Evolutionary conservation across 768 basidiomycete genomes (phyloP).

Genomic region (Fomitopsis pulvina): DNA sequence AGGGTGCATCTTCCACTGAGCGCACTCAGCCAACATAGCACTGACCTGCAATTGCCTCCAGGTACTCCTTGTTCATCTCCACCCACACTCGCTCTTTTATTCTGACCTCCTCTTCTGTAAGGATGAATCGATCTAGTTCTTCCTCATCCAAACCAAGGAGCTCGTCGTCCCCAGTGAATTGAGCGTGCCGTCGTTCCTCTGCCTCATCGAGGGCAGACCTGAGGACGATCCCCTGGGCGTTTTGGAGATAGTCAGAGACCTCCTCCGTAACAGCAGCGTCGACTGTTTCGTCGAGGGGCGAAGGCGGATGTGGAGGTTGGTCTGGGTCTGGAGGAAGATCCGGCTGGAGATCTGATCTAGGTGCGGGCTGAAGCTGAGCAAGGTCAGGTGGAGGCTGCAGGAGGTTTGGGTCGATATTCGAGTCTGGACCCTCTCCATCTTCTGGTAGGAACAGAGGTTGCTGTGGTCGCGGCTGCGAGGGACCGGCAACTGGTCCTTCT

Average conservation of each 20-base stretch:
- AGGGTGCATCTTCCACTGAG: background rate
- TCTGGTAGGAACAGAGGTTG: conserved; percentile 29
- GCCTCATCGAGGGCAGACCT: conserved; percentile 60
- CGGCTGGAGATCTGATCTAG: background rate
- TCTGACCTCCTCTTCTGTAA: conserved; percentile 74
- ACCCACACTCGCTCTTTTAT: conserved; percentile 93
- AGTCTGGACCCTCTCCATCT: conserved; percentile 33
- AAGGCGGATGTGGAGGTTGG: conserved; percentile 7
- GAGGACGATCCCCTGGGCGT: conserved; percentile 53
- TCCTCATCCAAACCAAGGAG: conserved; percentile 82
- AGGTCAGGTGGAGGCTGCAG: conserved; percentile 21
- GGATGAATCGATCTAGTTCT: conserved; percentile 75
- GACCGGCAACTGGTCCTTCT: background rate
- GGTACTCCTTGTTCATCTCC: conserved; percentile 85
- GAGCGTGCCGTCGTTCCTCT: conserved; percentile 53
- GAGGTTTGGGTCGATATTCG: conserved; percentile 54
- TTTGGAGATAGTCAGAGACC: conserved; percentile 59
- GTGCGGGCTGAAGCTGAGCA: conserved; percentile 1
- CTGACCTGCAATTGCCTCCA: conserved; percentile 81
- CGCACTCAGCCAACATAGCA: conserved; percentile 9
- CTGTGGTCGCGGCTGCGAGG: background rate
- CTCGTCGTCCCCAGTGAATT: conserved; percentile 45
- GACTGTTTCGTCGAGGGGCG: conserved; percentile 52
- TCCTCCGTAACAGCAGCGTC: conserved; percentile 63
- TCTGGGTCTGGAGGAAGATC: conserved; percentile 8